Conservation (phyloP, 2,329 filamentous ascomycete species). For the Emmonsiellopsis sp. region DNA sequence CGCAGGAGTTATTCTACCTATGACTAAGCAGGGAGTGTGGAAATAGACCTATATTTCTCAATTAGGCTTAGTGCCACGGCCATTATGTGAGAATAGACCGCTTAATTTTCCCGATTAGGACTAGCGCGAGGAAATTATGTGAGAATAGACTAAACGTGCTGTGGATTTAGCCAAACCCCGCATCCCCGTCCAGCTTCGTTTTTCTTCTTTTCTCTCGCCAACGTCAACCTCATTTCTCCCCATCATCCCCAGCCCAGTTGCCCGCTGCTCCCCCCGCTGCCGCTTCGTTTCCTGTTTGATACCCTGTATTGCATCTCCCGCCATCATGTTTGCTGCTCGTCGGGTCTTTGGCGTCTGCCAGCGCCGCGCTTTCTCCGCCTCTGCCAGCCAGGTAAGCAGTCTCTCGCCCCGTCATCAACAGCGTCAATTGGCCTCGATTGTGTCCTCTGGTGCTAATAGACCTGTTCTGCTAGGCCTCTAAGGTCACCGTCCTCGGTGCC, state of each 20-base stretch:
- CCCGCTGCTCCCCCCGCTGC: constrained; percentile 1
- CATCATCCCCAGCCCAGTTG: constrained; percentile 8
- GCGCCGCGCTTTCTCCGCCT: constrained; percentile 72
- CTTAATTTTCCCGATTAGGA: no score
- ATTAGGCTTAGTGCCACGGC: no score
- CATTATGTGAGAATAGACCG: no score
- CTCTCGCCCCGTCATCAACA: constrained; percentile 8
- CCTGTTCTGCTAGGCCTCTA: constrained; percentile 60
- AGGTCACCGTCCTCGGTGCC: constrained; percentile 95
- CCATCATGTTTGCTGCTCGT: constrained; percentile 66
- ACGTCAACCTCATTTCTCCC: constrained; percentile 6
- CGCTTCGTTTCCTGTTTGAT: constrained; percentile 1
- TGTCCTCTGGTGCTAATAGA: neutral
- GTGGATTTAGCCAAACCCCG: no score
- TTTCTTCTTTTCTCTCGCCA: neutral
- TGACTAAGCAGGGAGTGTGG: no score
- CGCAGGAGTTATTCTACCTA: no score
- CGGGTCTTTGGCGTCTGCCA: constrained; percentile 49
- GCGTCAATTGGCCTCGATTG: constrained; percentile 2
- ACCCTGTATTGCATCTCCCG: constrained; percentile 7
- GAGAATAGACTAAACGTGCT: no score
- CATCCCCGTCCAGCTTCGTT: neutral
- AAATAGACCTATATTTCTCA: no score
- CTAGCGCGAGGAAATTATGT: no score
- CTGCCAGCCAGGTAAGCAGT: constrained; percentile 60